Evolutionary conservation across 768 basidiomycete species (phyloP).

Genomic region (Rhodotorula babjevae): DNA sequence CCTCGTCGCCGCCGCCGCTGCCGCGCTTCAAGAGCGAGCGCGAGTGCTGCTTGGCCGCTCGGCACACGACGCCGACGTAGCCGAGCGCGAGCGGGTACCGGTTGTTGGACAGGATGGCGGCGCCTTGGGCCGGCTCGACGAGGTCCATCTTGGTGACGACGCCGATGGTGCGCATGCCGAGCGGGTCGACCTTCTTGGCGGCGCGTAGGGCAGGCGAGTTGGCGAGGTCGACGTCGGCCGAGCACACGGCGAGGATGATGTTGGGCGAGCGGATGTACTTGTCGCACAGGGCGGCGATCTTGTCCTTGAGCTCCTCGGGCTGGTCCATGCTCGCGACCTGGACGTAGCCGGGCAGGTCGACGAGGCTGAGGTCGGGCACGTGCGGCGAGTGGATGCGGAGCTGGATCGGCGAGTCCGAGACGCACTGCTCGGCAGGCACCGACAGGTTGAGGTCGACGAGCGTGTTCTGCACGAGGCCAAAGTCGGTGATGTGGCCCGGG

Average conservation of each 20-base stretch:
- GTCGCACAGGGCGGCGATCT: constrained; percentile 82
- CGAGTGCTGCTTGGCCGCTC: constrained; percentile 51
- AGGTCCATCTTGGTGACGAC: constrained; percentile 99
- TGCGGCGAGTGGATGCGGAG: constrained; percentile 91
- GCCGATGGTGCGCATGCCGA: constrained; percentile 91
- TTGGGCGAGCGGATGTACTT: constrained; percentile 99
- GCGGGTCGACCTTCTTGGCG: constrained; percentile 85
- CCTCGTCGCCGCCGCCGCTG: constrained; percentile 40
- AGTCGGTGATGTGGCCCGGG: constrained; percentile 77
- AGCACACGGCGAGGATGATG: constrained; percentile 96
- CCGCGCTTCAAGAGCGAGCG: constrained; percentile 14
- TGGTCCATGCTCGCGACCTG: constrained; percentile 93
- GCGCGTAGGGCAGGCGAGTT: constrained; percentile 94
- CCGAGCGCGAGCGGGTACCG: constrained; percentile 95
- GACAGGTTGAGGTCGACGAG: constrained; percentile 92
- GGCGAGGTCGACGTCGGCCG: constrained; percentile 96
- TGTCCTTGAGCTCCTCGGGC: constrained; percentile 87
- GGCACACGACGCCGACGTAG: constrained; percentile 93
- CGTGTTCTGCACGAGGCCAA: constrained; percentile 83
- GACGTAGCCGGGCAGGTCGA: constrained; percentile 95
- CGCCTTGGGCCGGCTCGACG: constrained; percentile 78
- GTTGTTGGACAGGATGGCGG: constrained; percentile 73
- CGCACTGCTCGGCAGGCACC: constrained; percentile 80
- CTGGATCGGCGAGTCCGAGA: constrained; percentile 92
- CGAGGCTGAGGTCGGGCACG: constrained; percentile 94